Base-by-base conservation (phyloP, 495 filamentous ascomycete species). In the Aspergillus sparsus region DNA sequence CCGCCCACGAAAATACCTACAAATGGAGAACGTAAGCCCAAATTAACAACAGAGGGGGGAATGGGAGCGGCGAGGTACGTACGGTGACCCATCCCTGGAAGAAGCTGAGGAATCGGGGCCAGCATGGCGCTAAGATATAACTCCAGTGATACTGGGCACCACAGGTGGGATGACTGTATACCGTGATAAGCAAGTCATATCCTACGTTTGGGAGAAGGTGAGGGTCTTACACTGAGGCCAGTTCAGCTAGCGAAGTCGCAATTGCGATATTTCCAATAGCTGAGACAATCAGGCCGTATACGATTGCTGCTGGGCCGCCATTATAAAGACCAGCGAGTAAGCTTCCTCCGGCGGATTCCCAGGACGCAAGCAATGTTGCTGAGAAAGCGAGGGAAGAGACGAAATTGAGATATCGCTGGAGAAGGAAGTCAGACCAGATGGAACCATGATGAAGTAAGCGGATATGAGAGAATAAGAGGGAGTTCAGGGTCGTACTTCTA, bases 141-240 rank as follows among this genome's bases (percentile, higher is more conserved):
- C 70, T 73, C 77, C 77, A 80, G 56, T 79, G 74, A 68, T 81
- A 81, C 62, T 83, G 79, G 18, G 74, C 77, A 39, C 69, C 70
- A 10, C 66, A 70, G 18, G 68, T 69, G 13, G 78, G 68, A 45
- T 71, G 63, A 57, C 73, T 71, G 42, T 55, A 34, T 12, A 51
- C 27, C 21, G 21, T 3, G 21, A 15, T 52, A 15, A 41, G 51
- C 33, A 11, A n/a, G 18, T 16, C n/a, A 15, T 7, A 44, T 1
- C 37, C 2, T 12, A 39, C 36, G 18, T 27, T 7, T 18, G 13
- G 5, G 6, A 10, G 15, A n/a, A 16, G 41, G 35, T 9, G 2
- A 52, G 16, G 36, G 12, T 3, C 71, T 2, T 67, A 75, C 68
- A 77, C 65, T 12, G 74, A 76, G 1, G 74, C 74, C 52, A 78